A percentile compares a stretch with the other conserved stretches of the same genome.
These are phyloP conservation scores for Coleophoma crateriformis DNA, from an alignment of 2,329 filamentous ascomycete genomes.

Conservation along the genomic window DNA sequence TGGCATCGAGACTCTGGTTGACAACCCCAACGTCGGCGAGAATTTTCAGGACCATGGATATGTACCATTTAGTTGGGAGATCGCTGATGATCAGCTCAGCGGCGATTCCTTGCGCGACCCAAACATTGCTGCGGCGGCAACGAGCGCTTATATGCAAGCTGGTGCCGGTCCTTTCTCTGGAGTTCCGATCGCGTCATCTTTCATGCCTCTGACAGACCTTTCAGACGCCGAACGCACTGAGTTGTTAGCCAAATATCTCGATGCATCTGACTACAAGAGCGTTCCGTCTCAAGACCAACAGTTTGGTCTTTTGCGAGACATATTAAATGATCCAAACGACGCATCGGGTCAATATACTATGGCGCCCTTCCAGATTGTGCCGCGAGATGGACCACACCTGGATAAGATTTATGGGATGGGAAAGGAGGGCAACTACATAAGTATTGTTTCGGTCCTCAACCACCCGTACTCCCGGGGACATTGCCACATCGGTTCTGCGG, in stretches of 20 bases:
- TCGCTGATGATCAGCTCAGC: constrained; percentile 1
- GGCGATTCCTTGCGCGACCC: constrained; percentile 4
- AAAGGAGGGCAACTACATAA: constrained; percentile 15
- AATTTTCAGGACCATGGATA: constrained; percentile 13
- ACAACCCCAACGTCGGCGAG: constrained; percentile 18
- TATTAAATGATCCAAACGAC: constrained; percentile 5
- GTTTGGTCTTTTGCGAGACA: constrained; percentile 3
- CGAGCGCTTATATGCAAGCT: constrained; percentile 7
- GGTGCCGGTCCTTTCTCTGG: constrained; percentile 8
- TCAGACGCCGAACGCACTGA: constrained; percentile 1
- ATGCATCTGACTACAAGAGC: not conserved
- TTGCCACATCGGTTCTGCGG: constrained; percentile 32
- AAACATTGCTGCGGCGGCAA: constrained; percentile 6
- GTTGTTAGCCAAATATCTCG: constrained; percentile 3
- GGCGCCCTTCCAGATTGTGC: constrained; percentile 9
- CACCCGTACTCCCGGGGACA: constrained; percentile 35
- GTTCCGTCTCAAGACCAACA: constrained; percentile 5
- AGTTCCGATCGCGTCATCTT: constrained; percentile 8
- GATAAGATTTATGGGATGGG: constrained; percentile 9
- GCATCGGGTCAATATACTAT: constrained; percentile 9
- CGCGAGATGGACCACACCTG: constrained; percentile 5
- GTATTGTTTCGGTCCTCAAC: constrained; percentile 26
- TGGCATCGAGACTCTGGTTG: constrained; percentile 11
- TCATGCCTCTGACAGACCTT: constrained; percentile 7
- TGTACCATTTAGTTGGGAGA: constrained; percentile 2